A percentile compares a stretch with the other conserved stretches of the same genome.
Conservation (phyloP, 352 stramenopile species). For the Globisporangium nodosum region DNA sequence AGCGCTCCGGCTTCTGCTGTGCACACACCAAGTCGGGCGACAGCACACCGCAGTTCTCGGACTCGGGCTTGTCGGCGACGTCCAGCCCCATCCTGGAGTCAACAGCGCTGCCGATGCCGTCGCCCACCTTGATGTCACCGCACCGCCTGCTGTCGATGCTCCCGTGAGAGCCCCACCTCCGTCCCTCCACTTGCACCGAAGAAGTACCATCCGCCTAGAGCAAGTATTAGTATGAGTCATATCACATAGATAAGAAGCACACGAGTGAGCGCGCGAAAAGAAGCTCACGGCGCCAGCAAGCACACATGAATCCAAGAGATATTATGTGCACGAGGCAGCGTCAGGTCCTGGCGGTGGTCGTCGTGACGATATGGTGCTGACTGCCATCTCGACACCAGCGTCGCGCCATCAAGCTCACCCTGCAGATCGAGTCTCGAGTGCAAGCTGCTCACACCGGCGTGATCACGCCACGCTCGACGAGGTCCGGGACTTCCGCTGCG, state of each 20-base stretch:
- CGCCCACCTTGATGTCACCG: constrained; percentile 54
- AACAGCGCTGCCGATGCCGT: constrained; percentile 21
- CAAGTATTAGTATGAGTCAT: no score
- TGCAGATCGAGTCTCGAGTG: no score
- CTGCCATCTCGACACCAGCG: no score
- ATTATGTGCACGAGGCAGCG: no score
- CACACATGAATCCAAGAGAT: no score
- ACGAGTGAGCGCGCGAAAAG: no score
- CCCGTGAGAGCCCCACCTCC: constrained; percentile 16
- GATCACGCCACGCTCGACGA: constrained; percentile 75
- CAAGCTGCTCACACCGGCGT: constrained; percentile 43
- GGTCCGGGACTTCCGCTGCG: constrained; percentile 79
- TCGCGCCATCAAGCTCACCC: no score
- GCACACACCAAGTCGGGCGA: constrained; percentile 65
- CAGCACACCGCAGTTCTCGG: background rate
- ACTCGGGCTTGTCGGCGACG: background rate
- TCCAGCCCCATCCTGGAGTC: constrained; percentile 6
- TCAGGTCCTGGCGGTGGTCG: no score
- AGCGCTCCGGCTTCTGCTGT: constrained; percentile 81
- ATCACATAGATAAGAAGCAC: no score
- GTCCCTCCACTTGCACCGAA: constrained; percentile 3
- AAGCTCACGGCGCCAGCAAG: no score
- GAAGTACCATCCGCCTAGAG: no score
- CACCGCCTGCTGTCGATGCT: constrained; percentile 60
- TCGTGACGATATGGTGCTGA: no score